Evolutionary conservation across 768 basidiomycete species (phyloP), one percentile per base, ranked within the genome.

Genomic region (Vararia minispora): DNA sequence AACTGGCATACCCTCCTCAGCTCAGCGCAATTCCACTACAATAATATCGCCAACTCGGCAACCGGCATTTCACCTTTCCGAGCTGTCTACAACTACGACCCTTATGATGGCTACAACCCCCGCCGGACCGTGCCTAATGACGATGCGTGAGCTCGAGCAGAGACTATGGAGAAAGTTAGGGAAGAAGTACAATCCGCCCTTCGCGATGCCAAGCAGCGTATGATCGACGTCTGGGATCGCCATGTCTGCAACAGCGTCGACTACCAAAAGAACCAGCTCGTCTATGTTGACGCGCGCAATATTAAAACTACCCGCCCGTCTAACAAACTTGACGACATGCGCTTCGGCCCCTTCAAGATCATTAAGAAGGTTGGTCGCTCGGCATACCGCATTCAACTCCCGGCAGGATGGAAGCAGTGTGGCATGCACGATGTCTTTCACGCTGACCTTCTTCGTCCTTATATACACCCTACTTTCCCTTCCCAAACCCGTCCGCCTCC

Each of bases 1-100:
- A 51, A 68, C 40, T 68, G 65, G 65, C 56, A 56, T 4, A 57
- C 63, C 14, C 58, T 54, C 26, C 52, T 69, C 0, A 55, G 63
- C 0, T 46, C 68, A 12, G 60, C 61, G 6, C 60, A 69, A 44
- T 69, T 69, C 43, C 44, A 53, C 0, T 63, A 57, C 51, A 70
- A 69, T 44, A 64, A 65, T 32, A 26, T 45, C 21, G 40, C 42
- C 3, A 60, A 60, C 35, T 23, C 53, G 2, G 57, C 63, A 1
- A 65, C 61, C 25, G 21, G 32, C 9, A 14, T 28, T 9, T 27
- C 32, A 26, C 43, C 42, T 23, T 35, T 39, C 39, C 29, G 18
- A 42, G 28, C 42, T 33, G 5, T 41, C 44, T 10, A 44, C 48
- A 28, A 46, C 46, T 40, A 34, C 46, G 6, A 44, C 41, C 29